phyloP scores from a whole-genome alignment of 2,329 filamentous ascomycete genomes.

The Ampelomyces quisqualis region DNA sequence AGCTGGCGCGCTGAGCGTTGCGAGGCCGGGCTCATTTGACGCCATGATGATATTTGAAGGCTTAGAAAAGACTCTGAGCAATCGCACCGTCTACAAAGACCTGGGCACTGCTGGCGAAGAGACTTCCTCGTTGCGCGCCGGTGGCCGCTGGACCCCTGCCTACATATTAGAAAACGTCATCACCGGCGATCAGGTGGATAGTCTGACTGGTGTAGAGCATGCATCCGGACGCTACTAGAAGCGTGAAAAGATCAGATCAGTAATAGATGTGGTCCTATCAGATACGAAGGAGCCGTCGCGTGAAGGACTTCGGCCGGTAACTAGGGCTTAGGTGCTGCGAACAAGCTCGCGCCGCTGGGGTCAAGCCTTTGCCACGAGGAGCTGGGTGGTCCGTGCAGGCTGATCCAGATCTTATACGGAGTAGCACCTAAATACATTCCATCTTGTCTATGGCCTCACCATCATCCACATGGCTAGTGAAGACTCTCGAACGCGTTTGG shows the following conservation, averaged over 20 bases:
- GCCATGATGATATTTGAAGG: slow-evolving; percentile 11
- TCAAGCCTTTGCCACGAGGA: slow-evolving; percentile 4
- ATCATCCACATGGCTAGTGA: no score
- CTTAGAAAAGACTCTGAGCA: background rate
- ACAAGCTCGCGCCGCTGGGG: slow-evolving; percentile 2
- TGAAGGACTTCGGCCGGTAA: background rate
- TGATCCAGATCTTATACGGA: background rate
- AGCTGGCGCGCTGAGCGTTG: slow-evolving; percentile 21
- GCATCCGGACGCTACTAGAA: slow-evolving; percentile 4
- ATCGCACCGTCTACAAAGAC: background rate
- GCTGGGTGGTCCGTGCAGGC: background rate
- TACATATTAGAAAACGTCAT: slow-evolving; percentile 11
- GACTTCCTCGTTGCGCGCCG: slow-evolving; percentile 6
- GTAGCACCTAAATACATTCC: no score
- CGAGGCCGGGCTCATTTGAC: slow-evolving; percentile 26
- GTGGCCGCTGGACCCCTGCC: slow-evolving; percentile 9
- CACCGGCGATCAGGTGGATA: slow-evolving; percentile 8
- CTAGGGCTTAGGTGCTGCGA: background rate
- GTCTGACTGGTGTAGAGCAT: slow-evolving; percentile 2
- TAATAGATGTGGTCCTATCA: slow-evolving; percentile 1
- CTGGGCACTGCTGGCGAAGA: slow-evolving; percentile 1
- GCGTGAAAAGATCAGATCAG: background rate
- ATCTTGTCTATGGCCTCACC: no score
- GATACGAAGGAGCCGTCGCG: background rate
- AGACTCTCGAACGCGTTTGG: no score